A percentile compares a stretch with the other conserved stretches of the same genome.
Conservation (phyloP, 148 eudicot genomes). For the Persicaria maculosa region DNA sequence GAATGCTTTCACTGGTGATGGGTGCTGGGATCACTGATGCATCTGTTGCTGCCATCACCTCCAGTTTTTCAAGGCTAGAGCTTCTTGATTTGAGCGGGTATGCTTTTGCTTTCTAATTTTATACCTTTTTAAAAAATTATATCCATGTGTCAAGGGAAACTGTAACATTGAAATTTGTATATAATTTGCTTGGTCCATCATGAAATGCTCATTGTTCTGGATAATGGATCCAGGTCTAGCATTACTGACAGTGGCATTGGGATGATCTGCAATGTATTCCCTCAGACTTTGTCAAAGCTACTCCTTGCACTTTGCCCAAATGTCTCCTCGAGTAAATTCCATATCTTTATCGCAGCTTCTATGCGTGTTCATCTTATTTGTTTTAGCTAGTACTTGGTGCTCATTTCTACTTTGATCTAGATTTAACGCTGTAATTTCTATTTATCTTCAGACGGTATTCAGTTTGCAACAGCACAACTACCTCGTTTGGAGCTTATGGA, state of each 20-base stretch:
- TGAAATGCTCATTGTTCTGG: neutral
- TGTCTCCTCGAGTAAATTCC: conserved; percentile 69
- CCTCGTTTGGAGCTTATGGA: conserved; percentile 91
- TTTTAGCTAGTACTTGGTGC: neutral
- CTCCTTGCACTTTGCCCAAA: conserved; percentile 84
- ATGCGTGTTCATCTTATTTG: neutral
- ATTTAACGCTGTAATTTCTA: neutral
- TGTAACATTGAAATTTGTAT: neutral
- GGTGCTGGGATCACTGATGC: conserved; percentile 86
- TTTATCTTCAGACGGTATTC: conserved; percentile 68
- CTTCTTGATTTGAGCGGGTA: conserved; percentile 93
- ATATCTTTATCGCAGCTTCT: neutral
- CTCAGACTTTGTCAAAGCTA: conserved; percentile 60
- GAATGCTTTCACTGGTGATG: conserved; percentile 77
- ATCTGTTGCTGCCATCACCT: conserved; percentile 84
- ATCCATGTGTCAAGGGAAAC: no score
- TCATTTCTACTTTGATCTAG: neutral
- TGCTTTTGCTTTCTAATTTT: conserved; percentile 8
- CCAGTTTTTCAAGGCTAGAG: conserved; percentile 76
- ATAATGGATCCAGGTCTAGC: conserved; percentile 55
- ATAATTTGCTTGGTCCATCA: neutral
- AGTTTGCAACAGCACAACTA: conserved; percentile 92
- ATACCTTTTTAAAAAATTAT: neutral
- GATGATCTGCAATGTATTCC: conserved; percentile 81
- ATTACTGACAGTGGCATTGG: conserved; percentile 92